Percentiles rank a stretch among this genome's conserved stretches.
These are phyloP conservation scores for Erysimum cheiranthoides DNA, from an alignment of 345 rosid genomes.

Conservation along the genomic window DNA sequence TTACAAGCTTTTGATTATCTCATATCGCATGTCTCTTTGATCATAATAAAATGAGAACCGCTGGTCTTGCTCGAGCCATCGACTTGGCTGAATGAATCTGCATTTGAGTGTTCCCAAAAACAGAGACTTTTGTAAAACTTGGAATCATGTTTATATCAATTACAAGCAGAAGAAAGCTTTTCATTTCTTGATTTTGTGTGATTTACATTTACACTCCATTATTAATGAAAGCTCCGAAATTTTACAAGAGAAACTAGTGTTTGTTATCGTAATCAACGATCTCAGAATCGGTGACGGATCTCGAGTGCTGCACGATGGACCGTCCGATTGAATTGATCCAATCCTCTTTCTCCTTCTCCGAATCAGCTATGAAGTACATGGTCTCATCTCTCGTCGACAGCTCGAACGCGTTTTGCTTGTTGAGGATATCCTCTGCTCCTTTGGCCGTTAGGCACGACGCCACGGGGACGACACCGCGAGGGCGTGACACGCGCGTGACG, in stretches of 20 bases:
- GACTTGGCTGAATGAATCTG: no score
- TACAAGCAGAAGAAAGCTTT: neutral
- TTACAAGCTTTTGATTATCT: no score
- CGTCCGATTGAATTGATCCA: conserved; percentile 86
- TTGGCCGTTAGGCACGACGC: conserved; percentile 70
- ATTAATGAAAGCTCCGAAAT: no score
- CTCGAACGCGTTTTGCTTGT: conserved; percentile 70
- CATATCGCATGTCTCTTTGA: no score
- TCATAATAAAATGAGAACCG: no score
- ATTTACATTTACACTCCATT: neutral
- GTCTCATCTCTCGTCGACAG: conserved; percentile 60
- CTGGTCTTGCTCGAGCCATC: no score
- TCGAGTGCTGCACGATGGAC: conserved; percentile 75
- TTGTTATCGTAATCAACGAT: conserved; percentile 65
- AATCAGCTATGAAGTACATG: conserved; percentile 74
- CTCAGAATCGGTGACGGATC: conserved; percentile 75
- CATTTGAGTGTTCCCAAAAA: no score
- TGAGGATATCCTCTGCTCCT: conserved; percentile 72
- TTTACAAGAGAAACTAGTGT: conserved; percentile 26
- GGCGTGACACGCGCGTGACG: conserved; percentile 59
- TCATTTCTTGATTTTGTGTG: neutral
- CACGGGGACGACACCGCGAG: conserved; percentile 72
- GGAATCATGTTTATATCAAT: no score
- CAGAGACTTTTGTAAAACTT: no score
- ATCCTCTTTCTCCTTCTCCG: conserved; percentile 79